These are phyloP conservation scores for Naegleria lovaniensis DNA, from an alignment of 208 protist species.

Conservation along the genomic window DNA sequence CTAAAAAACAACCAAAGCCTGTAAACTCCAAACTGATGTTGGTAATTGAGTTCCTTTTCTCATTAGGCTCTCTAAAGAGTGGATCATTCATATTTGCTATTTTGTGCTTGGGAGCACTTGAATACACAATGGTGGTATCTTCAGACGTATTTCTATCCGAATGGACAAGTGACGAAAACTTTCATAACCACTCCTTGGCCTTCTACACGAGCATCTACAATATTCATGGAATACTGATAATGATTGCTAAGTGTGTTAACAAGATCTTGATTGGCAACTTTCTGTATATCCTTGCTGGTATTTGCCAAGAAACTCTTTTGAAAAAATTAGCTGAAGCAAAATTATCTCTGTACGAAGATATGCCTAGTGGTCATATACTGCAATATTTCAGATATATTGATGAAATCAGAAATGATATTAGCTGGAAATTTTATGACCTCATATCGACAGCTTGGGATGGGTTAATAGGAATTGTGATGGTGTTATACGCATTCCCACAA, in stretches of 20 bases:
- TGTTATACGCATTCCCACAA: neutral
- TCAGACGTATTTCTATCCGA: too few species aligned
- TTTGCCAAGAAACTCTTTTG: slow-evolving; percentile 55
- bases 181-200: too few species aligned
- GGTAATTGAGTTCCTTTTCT: slow-evolving; percentile 52
- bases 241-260: too few species aligned
- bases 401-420: slow-evolving; percentile 55
- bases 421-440: neutral
- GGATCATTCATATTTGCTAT: slow-evolving; percentile 30
- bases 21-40: slow-evolving; percentile 48
- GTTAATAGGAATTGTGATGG: neutral
- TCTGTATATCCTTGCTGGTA: neutral
- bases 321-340: slow-evolving; percentile 48
- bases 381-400: slow-evolving; percentile 88
- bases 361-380: slow-evolving; percentile 79
- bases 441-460: neutral
- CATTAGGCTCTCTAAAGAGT: slow-evolving; percentile 50
- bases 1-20: slow-evolving; percentile 50
- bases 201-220: too few species aligned
- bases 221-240: too few species aligned
- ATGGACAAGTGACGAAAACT: too few species aligned
- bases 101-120: slow-evolving; percentile 66
- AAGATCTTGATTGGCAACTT: too few species aligned
- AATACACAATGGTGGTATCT: too few species aligned
- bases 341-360: slow-evolving; percentile 86